A percentile compares a stretch with the other conserved stretches of the same genome.
phyloP scores from a whole-genome alignment of 306 rosid genomes.

The Quercus suber region DNA sequence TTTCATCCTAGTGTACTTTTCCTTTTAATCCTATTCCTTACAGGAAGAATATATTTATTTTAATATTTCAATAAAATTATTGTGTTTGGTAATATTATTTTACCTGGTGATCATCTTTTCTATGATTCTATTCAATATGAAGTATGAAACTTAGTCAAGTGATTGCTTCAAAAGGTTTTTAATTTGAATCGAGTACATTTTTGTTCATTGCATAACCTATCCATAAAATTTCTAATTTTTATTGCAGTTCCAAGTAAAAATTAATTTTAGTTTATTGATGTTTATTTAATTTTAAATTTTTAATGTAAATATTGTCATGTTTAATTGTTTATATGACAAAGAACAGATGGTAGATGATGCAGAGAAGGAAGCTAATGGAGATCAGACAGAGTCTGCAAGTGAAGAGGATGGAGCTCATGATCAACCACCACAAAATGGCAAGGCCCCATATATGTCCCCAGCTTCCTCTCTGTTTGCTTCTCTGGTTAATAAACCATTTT shows the following conservation, averaged over 20 bases:
- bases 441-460: background rate
- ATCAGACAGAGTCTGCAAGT: background rate
- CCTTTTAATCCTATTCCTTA: no score
- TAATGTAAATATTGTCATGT: background rate
- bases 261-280: background rate
- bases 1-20: no score
- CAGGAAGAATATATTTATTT: no score
- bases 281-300: background rate
- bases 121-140: no score
- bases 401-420: background rate
- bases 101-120: no score
- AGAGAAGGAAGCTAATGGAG: conserved; percentile 17
- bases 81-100: no score
- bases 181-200: background rate
- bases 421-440: background rate
- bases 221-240: background rate
- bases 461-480: background rate
- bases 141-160: no score
- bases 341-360: conserved; percentile 32
- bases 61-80: no score
- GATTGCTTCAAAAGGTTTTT: no score
- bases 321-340: background rate
- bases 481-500: background rate
- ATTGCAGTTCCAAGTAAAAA: background rate
- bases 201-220: background rate